phyloP scores from a whole-genome alignment of 2,329 filamentous ascomycete genomes.

The Diaporthe sp. region DNA sequence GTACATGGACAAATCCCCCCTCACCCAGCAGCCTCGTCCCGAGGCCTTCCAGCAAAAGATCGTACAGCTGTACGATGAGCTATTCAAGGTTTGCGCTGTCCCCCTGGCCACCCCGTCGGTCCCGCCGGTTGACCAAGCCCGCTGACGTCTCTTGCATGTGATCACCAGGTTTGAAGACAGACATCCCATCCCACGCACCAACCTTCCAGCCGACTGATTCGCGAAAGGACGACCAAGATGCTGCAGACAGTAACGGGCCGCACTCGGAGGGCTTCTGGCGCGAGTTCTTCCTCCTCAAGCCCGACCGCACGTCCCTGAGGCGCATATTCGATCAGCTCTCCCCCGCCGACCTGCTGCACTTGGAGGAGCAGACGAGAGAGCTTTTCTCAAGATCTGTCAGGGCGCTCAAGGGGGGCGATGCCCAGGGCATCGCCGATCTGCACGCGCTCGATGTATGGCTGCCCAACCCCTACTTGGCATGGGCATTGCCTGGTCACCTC shows the following conservation, averaged over 20 bases:
- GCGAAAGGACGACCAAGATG: slow-evolving; percentile 55
- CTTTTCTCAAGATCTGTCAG: slow-evolving; percentile 82
- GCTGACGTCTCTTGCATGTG: slow-evolving; percentile 38
- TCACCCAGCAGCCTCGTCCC: slow-evolving; percentile 92
- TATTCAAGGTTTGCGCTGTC: slow-evolving; percentile 76
- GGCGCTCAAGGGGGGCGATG: slow-evolving; percentile 73
- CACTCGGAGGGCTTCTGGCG: slow-evolving; percentile 94
- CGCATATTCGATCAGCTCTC: slow-evolving; percentile 77
- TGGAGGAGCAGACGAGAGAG: slow-evolving; percentile 83
- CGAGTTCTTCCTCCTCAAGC: slow-evolving; percentile 92
- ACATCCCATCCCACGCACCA: slow-evolving; percentile 27
- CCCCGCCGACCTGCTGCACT: slow-evolving; percentile 80
- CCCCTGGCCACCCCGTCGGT: neutral
- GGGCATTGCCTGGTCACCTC: neutral
- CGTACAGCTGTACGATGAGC: slow-evolving; percentile 85
- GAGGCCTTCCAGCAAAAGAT: slow-evolving; percentile 96
- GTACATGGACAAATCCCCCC: slow-evolving; percentile 87
- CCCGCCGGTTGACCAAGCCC: slow-evolving; percentile 2
- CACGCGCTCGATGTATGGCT: slow-evolving; percentile 84
- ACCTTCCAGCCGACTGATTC: slow-evolving; percentile 31
- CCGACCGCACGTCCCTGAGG: slow-evolving; percentile 79
- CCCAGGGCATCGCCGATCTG: slow-evolving; percentile 73
- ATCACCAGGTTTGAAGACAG: slow-evolving; percentile 37
- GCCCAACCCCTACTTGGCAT: neutral
- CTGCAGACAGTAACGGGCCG: slow-evolving; percentile 73